Percentiles rank a stretch among this genome's conserved stretches.
Evolutionary conservation across 129 eudicot genomes (phyloP).

Genomic region (Pittosporum tobira): DNA sequence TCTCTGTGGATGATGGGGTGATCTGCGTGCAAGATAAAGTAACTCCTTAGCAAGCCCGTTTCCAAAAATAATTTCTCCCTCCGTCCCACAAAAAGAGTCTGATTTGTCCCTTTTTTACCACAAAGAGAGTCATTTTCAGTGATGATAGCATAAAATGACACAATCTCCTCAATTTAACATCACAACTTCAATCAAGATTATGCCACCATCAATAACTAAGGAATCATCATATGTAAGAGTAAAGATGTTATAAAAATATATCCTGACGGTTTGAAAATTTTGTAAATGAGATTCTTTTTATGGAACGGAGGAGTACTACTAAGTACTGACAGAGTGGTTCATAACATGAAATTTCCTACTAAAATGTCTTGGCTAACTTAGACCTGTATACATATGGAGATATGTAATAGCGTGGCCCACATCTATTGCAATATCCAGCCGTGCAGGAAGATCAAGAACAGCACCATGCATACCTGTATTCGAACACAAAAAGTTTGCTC

Average conservation of each 20-base stretch:
- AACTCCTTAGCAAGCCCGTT: neutral
- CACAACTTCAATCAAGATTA: neutral
- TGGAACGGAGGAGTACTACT: too few relatives aligned
- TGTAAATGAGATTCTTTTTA: too few relatives aligned
- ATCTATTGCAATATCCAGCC: conserved; percentile 77
- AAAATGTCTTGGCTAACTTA: neutral
- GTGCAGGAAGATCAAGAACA: conserved; percentile 60
- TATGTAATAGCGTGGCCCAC: conserved; percentile 94
- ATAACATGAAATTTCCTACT: neutral
- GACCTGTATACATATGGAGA: conserved; percentile 89
- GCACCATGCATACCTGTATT: conserved; percentile 49
- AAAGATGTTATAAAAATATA: too few relatives aligned
- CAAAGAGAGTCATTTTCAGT: too few relatives aligned
- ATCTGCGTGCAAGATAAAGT: conserved; percentile 44
- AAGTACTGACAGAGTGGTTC: neutral
- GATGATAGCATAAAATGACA: too few relatives aligned
- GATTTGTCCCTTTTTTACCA: too few relatives aligned
- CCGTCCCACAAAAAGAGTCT: too few relatives aligned
- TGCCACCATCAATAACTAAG: too few relatives aligned
- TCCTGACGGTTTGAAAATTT: too few relatives aligned
- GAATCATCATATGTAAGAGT: neutral
- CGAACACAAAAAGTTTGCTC: neutral
- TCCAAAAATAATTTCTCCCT: too few relatives aligned
- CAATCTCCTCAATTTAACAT: too few relatives aligned
- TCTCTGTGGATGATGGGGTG: conserved; percentile 92